These are phyloP conservation scores for Phytopythium litorale DNA, from an alignment of 352 stramenopile species.

Conservation along the genomic window DNA sequence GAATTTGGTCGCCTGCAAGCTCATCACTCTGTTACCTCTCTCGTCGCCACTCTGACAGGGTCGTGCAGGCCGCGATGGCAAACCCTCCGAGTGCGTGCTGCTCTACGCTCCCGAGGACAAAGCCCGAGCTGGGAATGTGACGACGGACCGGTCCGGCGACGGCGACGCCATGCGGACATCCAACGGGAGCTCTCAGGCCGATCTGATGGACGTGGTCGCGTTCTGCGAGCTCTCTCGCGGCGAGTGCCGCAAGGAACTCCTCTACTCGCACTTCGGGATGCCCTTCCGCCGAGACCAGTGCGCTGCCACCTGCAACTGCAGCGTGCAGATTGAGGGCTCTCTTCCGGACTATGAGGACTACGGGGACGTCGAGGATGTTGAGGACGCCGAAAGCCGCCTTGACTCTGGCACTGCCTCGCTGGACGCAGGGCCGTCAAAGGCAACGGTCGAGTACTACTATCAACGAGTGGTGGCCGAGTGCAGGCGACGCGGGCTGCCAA, in stretches of 20 bases:
- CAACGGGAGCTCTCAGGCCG: slow-evolving; percentile 32
- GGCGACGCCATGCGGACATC: slow-evolving; percentile 18
- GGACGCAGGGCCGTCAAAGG: slow-evolving; percentile 13
- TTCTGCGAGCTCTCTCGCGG: slow-evolving; percentile 44
- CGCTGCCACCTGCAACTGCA: slow-evolving; percentile 11
- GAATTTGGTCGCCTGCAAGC: not conserved
- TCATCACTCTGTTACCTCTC: not conserved
- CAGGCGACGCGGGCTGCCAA: slow-evolving; percentile 37
- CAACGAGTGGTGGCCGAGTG: slow-evolving; percentile 44
- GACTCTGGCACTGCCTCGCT: not conserved
- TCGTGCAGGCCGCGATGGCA: slow-evolving; percentile 60
- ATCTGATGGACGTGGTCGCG: slow-evolving; percentile 44
- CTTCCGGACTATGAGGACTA: not conserved
- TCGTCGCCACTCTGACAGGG: slow-evolving; percentile 25
- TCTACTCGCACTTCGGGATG: slow-evolving; percentile 57
- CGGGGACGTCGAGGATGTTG: not conserved
- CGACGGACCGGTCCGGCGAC: slow-evolving; percentile 32
- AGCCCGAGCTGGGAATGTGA: slow-evolving; percentile 37
- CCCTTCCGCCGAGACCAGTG: slow-evolving; percentile 33
- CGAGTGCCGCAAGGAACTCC: slow-evolving; percentile 51
- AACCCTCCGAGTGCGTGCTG: slow-evolving; percentile 44
- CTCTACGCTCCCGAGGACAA: slow-evolving; percentile 63
- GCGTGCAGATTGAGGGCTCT: slow-evolving; percentile 12
- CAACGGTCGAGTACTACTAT: slow-evolving; percentile 58
- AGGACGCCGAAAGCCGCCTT: not conserved